These are phyloP conservation scores for Spathaspora jeffriesii DNA, from an alignment of 1,139 yeast species.

Conservation along the genomic window DNA sequence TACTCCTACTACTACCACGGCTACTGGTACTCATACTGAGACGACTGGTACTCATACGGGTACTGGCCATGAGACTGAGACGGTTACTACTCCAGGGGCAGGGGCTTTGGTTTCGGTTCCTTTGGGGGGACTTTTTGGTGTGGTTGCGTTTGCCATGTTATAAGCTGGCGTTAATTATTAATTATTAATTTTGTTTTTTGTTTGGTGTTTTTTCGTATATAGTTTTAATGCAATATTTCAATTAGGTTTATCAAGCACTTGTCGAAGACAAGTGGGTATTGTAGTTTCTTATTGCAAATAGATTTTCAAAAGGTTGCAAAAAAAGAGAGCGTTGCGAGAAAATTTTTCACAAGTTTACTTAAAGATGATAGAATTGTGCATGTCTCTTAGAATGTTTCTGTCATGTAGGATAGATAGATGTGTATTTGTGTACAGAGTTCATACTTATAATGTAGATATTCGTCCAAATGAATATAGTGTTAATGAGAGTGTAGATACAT, in stretches of 20 bases:
- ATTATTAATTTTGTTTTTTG: background rate
- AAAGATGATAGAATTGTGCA: no score
- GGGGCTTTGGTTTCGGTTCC: conserved; percentile 24
- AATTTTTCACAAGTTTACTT: no score
- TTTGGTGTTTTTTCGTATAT: background rate
- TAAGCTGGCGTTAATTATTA: conserved; percentile 13
- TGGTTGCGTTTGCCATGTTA: conserved; percentile 35
- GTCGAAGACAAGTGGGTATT: no score
- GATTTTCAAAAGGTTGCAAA: no score
- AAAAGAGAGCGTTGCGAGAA: no score
- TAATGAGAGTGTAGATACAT: no score
- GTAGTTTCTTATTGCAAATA: no score
- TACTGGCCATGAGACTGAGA: conserved; percentile 6
- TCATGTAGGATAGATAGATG: no score
- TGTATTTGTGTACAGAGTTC: no score
- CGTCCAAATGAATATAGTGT: no score
- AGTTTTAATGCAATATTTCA: background rate
- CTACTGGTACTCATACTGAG: conserved; percentile 4
- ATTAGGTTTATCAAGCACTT: background rate
- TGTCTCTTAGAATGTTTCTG: no score
- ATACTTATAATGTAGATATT: no score
- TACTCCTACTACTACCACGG: conserved; percentile 9
- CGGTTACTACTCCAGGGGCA: conserved; percentile 9
- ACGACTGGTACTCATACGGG: conserved; percentile 3
- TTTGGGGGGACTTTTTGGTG: conserved; percentile 37